These are phyloP conservation scores for Panicum hallii DNA, from an alignment of 202 grass and related monocot genomes.

Conservation along the genomic window DNA sequence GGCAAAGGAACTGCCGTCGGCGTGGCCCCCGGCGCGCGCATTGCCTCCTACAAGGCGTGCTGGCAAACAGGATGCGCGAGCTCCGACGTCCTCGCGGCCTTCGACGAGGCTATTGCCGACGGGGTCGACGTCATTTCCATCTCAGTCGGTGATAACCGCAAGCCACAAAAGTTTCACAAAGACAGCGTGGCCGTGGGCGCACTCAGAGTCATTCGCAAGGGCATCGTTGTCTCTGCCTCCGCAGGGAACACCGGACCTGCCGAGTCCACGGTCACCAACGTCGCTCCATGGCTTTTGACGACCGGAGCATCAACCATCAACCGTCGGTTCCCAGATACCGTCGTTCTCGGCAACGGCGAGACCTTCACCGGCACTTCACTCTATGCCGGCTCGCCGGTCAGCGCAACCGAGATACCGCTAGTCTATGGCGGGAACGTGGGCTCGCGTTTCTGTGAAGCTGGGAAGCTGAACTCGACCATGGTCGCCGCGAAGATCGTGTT, in stretches of 20 bases:
- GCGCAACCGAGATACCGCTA: conserved; percentile 8
- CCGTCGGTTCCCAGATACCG: conserved; percentile 34
- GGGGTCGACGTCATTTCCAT: conserved; percentile 49
- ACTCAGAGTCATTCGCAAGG: conserved; percentile 30
- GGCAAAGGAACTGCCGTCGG: no score
- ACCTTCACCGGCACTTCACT: conserved; percentile 33
- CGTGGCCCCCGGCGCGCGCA: no score
- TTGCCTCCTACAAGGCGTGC: no score
- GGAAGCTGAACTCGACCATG: background rate
- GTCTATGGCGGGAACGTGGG: conserved; percentile 37
- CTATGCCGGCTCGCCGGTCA: background rate
- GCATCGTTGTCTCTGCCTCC: conserved; percentile 49
- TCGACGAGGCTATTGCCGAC: conserved; percentile 40
- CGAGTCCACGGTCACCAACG: conserved; percentile 8
- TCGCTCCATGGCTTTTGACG: conserved; percentile 49
- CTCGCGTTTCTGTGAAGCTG: background rate
- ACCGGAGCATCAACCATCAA: conserved; percentile 51
- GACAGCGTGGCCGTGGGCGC: conserved; percentile 20
- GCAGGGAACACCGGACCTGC: conserved; percentile 43
- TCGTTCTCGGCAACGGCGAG: conserved; percentile 37
- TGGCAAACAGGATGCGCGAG: no score
- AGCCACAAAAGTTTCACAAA: background rate
- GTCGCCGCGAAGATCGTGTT: no score
- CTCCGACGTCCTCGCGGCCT: conserved; percentile 11
- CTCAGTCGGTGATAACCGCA: conserved; percentile 10